Evolutionary conservation across 2,329 filamentous ascomycete genomes (phyloP).

Genomic region (Talaromyces marneffei): DNA sequence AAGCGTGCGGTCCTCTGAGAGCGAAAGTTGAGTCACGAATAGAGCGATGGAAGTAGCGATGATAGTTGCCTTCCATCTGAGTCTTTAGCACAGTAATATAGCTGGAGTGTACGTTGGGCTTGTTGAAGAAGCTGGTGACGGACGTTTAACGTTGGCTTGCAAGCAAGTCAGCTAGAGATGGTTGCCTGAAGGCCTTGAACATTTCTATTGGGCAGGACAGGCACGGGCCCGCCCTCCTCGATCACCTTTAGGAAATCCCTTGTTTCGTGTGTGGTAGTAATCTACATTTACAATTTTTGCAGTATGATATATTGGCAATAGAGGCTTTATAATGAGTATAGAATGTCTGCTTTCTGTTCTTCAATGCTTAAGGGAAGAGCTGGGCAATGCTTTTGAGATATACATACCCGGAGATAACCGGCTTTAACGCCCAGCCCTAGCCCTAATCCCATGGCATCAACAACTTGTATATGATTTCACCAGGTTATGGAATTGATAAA

Average conservation of each 20-base stretch:
- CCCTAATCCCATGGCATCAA: background rate
- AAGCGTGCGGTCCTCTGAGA: background rate
- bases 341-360: background rate
- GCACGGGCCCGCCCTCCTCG: too few relatives aligned
- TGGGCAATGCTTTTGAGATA: background rate
- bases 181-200: background rate
- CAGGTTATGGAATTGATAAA: too few relatives aligned
- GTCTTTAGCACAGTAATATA: background rate
- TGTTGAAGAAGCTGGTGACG: background rate
- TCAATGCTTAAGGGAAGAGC: background rate
- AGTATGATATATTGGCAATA: too few relatives aligned
- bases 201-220: background rate
- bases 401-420: background rate
- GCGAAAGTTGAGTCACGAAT: background rate
- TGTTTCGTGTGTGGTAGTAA: too few relatives aligned
- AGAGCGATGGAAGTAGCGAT: background rate
- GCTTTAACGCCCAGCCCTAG: background rate
- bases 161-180: background rate
- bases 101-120: background rate
- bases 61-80: constrained; percentile 4
- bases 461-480: too few relatives aligned
- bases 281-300: too few relatives aligned
- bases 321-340: background rate
- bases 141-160: background rate
- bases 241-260: too few relatives aligned